Percentiles rank a stretch among this genome's conserved stretches.
Conservation (phyloP, 1,284 basidiomycete genomes). For the Puccinia hordei region DNA sequence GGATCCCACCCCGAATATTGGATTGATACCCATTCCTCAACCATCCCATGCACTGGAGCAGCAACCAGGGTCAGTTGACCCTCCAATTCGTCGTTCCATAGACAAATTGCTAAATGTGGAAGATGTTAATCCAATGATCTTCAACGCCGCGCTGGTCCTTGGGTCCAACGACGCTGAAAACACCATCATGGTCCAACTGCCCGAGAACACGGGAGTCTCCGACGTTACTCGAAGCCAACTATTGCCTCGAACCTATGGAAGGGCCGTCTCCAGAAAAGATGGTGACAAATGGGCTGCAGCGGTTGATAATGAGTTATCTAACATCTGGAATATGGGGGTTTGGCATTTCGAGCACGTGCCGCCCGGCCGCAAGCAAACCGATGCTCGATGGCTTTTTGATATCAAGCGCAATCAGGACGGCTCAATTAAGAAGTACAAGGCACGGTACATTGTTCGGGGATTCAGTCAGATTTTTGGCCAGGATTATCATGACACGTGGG, state of each 20-base stretch:
- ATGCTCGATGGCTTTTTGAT: neutral
- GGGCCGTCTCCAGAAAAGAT: neutral
- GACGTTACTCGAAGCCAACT: neutral
- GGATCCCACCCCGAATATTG: no score
- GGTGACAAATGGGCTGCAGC: neutral
- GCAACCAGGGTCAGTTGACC: no score
- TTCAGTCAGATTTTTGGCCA: slow-evolving; percentile 14
- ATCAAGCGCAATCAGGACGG: slow-evolving; percentile 33
- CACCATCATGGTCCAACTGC: neutral
- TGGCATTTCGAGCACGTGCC: slow-evolving; percentile 33
- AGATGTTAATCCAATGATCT: neutral
- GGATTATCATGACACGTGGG: slow-evolving; percentile 21
- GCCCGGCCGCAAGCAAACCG: neutral
- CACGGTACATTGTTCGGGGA: slow-evolving; percentile 3
- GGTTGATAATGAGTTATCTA: neutral
- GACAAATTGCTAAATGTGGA: slow-evolving; percentile 5
- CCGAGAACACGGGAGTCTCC: neutral
- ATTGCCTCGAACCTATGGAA: neutral
- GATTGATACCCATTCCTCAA: neutral
- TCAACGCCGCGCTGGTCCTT: neutral
- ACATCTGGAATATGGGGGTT: neutral
- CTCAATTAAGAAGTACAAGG: slow-evolving; percentile 16
- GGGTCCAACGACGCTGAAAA: neutral
- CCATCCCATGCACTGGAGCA: no score
- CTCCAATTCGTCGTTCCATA: neutral